These are phyloP conservation scores for Hypocreales sp. DNA, from an alignment of 2,329 filamentous ascomycete genomes.

Conservation along the genomic window DNA sequence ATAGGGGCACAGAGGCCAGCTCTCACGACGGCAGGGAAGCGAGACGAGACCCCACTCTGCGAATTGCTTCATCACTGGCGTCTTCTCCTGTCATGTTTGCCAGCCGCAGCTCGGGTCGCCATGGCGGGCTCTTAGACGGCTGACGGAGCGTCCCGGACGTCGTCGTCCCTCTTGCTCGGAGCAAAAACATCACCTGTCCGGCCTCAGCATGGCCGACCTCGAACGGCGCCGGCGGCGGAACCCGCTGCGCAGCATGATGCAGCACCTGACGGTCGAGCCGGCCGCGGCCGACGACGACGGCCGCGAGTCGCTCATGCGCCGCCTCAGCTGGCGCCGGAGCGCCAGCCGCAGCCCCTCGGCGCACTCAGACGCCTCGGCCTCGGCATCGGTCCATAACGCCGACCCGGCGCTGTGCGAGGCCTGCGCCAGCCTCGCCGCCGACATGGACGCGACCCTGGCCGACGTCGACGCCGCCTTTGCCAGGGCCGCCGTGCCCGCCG, in stretches of 20 bases:
- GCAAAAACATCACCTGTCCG: too few relatives aligned
- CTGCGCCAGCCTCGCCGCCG: slow-evolving; percentile 16
- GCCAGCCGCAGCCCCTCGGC: slow-evolving; percentile 19
- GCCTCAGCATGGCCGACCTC: too few relatives aligned
- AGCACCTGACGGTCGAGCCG: slow-evolving; percentile 19
- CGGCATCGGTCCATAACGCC: slow-evolving; percentile 8
- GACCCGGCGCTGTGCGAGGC: slow-evolving; percentile 15
- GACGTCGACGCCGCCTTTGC: slow-evolving; percentile 15
- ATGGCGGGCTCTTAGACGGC: too few relatives aligned
- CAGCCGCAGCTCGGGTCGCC: too few relatives aligned
- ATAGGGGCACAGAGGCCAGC: too few relatives aligned
- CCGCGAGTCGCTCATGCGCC: slow-evolving; percentile 17
- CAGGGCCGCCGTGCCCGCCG: slow-evolving; percentile 11
- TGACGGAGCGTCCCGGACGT: too few relatives aligned
- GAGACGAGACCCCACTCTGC: too few relatives aligned
- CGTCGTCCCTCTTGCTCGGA: too few relatives aligned
- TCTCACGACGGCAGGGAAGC: too few relatives aligned
- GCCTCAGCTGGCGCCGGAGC: slow-evolving; percentile 19
- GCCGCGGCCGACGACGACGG: slow-evolving; percentile 12
- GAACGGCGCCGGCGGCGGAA: slow-evolving; percentile 17
- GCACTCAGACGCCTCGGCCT: slow-evolving; percentile 12
- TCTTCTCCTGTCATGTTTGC: too few relatives aligned
- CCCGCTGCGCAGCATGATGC: slow-evolving; percentile 20
- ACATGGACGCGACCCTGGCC: slow-evolving; percentile 16
- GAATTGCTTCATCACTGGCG: too few relatives aligned